Conservation (phyloP, 2,329 filamentous ascomycete genomes). For the Apiospora sp. region DNA sequence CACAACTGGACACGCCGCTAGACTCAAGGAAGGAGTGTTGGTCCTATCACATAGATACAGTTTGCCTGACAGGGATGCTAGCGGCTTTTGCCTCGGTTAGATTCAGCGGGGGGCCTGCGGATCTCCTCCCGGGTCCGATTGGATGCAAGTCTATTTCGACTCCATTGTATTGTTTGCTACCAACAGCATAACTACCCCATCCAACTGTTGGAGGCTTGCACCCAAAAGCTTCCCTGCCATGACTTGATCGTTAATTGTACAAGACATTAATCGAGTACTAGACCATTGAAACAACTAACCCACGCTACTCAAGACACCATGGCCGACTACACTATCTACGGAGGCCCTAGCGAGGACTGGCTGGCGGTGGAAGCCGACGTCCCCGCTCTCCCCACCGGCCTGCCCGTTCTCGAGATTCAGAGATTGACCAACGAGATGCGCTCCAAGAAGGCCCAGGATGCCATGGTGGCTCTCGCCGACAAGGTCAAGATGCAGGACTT, state of each 20-base stretch:
- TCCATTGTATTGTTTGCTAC: neutral
- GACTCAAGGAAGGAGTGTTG: neutral
- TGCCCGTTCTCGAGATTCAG: slow-evolving; percentile 38
- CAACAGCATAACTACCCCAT: neutral
- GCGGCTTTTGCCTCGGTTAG: neutral
- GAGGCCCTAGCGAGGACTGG: slow-evolving; percentile 53
- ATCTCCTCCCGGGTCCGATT: neutral
- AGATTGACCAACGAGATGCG: slow-evolving; percentile 40
- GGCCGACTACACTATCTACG: slow-evolving; percentile 40
- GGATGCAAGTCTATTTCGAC: neutral
- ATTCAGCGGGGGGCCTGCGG: neutral
- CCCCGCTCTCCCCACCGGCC: slow-evolving; percentile 35
- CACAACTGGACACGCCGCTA: neutral
- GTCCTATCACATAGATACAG: neutral
- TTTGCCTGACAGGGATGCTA: neutral
- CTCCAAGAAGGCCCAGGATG: slow-evolving; percentile 42
- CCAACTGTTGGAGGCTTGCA: neutral
- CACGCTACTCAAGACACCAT: neutral
- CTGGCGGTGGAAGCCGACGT: slow-evolving; percentile 46
- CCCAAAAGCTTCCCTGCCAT: neutral
- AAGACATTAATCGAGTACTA: no score
- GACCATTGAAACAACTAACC: neutral
- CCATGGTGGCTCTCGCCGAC: slow-evolving; percentile 36
- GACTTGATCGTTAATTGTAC: neutral
- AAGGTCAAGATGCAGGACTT: slow-evolving; percentile 47